Evolutionary conservation across 208 protist genomes (phyloP).

Genomic region (Trypanosoma lewisi): DNA sequence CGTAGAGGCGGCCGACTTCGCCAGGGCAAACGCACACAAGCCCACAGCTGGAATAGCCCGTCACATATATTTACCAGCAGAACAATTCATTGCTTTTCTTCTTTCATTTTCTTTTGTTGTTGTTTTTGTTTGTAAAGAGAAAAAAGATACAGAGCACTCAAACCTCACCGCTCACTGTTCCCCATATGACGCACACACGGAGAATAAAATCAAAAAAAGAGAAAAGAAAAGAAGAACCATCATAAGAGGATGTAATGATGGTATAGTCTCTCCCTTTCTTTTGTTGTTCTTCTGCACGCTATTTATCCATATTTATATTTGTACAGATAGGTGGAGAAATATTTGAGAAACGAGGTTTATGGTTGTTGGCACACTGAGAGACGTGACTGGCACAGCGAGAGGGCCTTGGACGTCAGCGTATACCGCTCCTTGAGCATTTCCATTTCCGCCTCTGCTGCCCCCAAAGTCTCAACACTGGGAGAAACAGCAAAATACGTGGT

Average conservation of each 20-base stretch:
- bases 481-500: conserved; percentile 1
- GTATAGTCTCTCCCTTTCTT: background rate
- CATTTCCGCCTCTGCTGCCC: background rate
- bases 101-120: too few species aligned
- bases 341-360: background rate
- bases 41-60: too few species aligned
- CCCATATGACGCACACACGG: background rate
- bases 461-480: background rate
- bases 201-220: background rate
- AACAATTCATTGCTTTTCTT: too few species aligned
- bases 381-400: background rate
- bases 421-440: conserved; percentile 3
- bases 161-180: background rate
- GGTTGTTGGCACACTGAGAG: background rate
- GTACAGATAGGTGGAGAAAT: background rate
- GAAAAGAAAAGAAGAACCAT: background rate
- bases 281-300: too few species aligned
- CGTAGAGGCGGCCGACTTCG: too few species aligned
- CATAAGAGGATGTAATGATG: background rate
- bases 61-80: too few species aligned
- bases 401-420: background rate
- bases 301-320: too few species aligned
- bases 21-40: too few species aligned
- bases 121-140: background rate
- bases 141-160: background rate